Percentiles rank a stretch among this genome's conserved stretches.
These are phyloP conservation scores for Fraxinus sp. DNA, from an alignment of 305 asterid species.

Conservation along the genomic window DNA sequence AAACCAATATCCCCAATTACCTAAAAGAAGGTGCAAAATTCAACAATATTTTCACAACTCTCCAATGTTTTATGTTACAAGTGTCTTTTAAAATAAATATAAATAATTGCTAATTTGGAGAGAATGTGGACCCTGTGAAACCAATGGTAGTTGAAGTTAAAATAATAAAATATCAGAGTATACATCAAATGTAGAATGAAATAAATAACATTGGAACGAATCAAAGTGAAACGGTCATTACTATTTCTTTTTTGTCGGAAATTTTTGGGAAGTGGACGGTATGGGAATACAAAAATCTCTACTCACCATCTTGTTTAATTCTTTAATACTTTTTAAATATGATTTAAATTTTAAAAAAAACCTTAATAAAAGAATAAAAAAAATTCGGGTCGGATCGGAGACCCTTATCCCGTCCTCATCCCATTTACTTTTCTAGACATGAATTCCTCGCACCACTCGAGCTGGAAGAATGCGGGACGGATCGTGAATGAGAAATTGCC, in stretches of 20 bases:
- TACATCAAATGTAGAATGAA: not conserved
- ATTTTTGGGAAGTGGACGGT: no score
- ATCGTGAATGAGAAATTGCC: not conserved
- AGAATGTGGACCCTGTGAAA: not conserved
- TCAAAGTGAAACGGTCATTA: not conserved
- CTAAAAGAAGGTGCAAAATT: not conserved
- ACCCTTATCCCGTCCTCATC: no score
- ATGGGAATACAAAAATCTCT: no score
- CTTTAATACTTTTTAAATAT: no score
- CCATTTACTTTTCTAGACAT: not conserved
- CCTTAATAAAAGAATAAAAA: no score
- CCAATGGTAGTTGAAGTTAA: not conserved
- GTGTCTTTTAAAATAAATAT: not conserved
- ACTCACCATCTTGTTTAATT: no score
- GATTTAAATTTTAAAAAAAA: no score
- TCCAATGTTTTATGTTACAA: not conserved
- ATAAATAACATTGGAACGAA: not conserved
- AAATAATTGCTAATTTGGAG: not conserved
- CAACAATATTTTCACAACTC: not conserved
- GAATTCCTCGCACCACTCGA: no score
- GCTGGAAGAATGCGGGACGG: not conserved
- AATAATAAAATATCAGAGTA: not conserved
- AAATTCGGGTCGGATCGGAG: no score
- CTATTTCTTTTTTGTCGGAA: no score
- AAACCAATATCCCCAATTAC: not conserved